A percentile compares a stretch with the other conserved stretches of the same genome.
Evolutionary conservation across 306 rosid genomes (phyloP).

Genomic region (Canavalia ensiformis): DNA sequence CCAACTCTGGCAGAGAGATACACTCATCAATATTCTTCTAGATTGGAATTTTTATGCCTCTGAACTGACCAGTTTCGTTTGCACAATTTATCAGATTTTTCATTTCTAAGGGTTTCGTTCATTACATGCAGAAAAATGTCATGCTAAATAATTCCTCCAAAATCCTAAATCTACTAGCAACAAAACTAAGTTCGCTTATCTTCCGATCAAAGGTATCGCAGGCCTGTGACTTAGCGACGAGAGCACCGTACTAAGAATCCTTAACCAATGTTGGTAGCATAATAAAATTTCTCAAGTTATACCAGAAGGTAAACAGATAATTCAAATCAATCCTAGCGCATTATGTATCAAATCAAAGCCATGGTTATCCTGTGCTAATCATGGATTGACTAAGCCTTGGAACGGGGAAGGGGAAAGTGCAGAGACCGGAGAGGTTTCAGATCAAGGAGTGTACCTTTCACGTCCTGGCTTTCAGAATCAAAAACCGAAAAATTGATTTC

Average conservation of each 20-base stretch:
- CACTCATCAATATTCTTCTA: conserved; percentile 4
- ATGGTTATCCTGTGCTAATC: neutral
- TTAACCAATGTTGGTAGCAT: neutral
- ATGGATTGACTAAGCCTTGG: neutral
- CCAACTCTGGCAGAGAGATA: neutral
- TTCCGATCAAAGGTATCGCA: neutral
- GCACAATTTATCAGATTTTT: conserved; percentile 13
- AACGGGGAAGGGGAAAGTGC: too few relatives aligned
- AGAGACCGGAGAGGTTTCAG: neutral
- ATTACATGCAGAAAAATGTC: neutral
- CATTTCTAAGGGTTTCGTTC: neutral
- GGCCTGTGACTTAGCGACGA: neutral
- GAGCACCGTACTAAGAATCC: neutral
- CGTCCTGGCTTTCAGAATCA: neutral
- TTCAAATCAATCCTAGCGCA: neutral
- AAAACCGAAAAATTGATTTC: neutral
- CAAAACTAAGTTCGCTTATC: neutral
- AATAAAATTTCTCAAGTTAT: neutral
- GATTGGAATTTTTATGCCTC: conserved; percentile 30
- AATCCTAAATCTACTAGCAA: neutral
- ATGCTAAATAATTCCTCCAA: neutral
- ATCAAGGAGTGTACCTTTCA: conserved; percentile 37
- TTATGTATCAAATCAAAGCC: neutral
- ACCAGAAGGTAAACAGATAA: neutral
- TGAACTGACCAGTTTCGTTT: neutral